Evolutionary conservation across 768 basidiomycete species (phyloP), one percentile per base, ranked within the genome.

Genomic region (Chalciporus pseudorubinellus): DNA sequence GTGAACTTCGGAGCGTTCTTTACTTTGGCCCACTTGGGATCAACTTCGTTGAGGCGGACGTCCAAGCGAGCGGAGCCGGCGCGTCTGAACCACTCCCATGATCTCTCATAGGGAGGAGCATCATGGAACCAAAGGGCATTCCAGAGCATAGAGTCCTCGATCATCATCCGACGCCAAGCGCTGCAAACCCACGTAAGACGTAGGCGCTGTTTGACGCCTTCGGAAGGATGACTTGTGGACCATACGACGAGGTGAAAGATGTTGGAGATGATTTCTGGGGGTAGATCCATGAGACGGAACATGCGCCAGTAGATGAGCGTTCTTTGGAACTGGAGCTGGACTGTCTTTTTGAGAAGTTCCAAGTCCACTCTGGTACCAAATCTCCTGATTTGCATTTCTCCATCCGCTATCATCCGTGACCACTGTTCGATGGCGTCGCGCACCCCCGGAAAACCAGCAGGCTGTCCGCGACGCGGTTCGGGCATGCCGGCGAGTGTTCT

Each of bases 91-190:
- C 80, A 87, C 41, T 75, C 69, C 49, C 77, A 69, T 6, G 85
- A 79, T 28, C 79, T 77, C 14, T 73, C 64, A 56, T 78, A 82
- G 13, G 76, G 71, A 42, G 78, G 72, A 13, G 58, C 49, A 38
- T 84, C 81, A 44, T 74, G 73, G 62, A 87, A 84, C 78, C 78
- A 84, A 50, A 89, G 74, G 16, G 81, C 79, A 58, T 78, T 85
- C 84, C 84, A 86, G 26, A 85, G 53, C 16, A 77, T 80, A 1
- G 73, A 59, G 57, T 85, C 80, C 19, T 63, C 64, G 29, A 78
- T 64, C 46, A 77, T 76, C 16, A 77, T 62, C 28, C 64, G 65
- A 46, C 84, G 75, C 83, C 84, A 84, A 36, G 68, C 68, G 48
- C 67, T 71, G 60, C 84, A 89, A 18, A 81, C 77, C 75, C 78